phyloP scores from a whole-genome alignment of 495 filamentous ascomycete species.

The Patellaria atrata region DNA sequence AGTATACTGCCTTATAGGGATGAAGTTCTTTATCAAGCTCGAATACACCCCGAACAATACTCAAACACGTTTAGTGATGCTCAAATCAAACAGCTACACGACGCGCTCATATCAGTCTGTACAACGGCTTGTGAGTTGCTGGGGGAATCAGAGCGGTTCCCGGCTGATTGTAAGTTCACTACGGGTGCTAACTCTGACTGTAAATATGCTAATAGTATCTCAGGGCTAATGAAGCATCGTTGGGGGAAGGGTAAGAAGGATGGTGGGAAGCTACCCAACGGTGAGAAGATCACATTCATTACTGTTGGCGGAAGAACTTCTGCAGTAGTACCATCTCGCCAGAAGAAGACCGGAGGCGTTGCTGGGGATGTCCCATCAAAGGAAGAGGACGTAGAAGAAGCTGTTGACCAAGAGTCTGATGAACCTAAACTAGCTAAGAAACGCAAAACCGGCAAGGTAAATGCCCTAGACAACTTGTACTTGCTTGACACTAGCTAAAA shows the following conservation, averaged over 20 bases:
- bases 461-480: no score
- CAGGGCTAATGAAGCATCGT: constrained; percentile 72
- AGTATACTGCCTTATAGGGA: constrained; percentile 32
- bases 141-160: constrained; percentile 71
- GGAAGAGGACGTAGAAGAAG: constrained; percentile 10
- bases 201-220: background rate
- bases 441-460: no score
- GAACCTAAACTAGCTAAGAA: constrained; percentile 11
- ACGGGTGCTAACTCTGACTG: background rate
- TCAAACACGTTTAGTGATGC: constrained; percentile 62
- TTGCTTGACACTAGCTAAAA: no score
- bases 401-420: constrained; percentile 9
- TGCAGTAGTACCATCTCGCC: constrained; percentile 67
- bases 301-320: constrained; percentile 84
- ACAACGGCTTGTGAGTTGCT: constrained; percentile 61
- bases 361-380: constrained; percentile 23
- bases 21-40: constrained; percentile 77
- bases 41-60: constrained; percentile 83
- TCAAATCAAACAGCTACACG: constrained; percentile 57
- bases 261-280: constrained; percentile 55
- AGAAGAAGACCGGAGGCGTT: constrained; percentile 60
- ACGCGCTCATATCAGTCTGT: constrained; percentile 65
- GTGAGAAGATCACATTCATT: constrained; percentile 65
- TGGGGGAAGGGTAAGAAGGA: constrained; percentile 86
- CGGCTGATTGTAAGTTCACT: constrained; percentile 42